Conservation (phyloP, 2,329 filamentous ascomycete species). For the Neoscytalidium dimidiatum region DNA sequence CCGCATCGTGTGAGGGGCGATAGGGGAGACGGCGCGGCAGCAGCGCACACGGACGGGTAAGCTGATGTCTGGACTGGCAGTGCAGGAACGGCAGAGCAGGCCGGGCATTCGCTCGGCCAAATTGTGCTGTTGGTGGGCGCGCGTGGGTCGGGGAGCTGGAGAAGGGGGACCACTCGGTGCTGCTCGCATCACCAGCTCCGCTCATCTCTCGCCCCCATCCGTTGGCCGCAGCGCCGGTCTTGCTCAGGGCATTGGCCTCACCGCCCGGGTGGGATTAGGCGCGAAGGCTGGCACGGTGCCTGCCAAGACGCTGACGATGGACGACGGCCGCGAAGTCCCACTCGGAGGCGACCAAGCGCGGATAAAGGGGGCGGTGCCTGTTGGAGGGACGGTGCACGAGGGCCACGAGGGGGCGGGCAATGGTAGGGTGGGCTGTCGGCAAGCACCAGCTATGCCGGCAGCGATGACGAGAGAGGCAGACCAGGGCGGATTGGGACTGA, state of each 20-base stretch:
- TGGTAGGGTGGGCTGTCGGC: neutral
- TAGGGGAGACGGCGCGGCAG: neutral
- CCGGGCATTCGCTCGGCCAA: constrained; percentile 10
- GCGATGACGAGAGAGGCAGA: neutral
- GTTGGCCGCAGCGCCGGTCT: neutral
- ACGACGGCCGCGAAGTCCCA: neutral
- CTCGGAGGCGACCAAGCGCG: neutral
- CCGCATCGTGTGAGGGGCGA: neutral
- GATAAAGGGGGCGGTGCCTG: neutral
- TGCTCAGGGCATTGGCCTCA: neutral
- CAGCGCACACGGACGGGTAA: neutral
- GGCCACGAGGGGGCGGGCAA: neutral
- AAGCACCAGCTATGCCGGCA: neutral
- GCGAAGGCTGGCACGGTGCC: neutral
- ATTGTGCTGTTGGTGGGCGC: neutral
- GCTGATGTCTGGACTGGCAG: neutral
- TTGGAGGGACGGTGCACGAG: neutral
- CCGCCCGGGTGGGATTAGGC: neutral
- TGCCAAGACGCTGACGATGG: constrained; percentile 11
- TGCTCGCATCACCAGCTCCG: neutral
- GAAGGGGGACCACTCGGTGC: neutral
- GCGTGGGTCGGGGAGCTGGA: neutral
- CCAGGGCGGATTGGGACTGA: neutral
- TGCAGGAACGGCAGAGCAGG: neutral
- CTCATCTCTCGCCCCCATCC: neutral